phyloP scores from a whole-genome alignment of 2,329 filamentous ascomycete species.

The Aureobasidium zeae region DNA sequence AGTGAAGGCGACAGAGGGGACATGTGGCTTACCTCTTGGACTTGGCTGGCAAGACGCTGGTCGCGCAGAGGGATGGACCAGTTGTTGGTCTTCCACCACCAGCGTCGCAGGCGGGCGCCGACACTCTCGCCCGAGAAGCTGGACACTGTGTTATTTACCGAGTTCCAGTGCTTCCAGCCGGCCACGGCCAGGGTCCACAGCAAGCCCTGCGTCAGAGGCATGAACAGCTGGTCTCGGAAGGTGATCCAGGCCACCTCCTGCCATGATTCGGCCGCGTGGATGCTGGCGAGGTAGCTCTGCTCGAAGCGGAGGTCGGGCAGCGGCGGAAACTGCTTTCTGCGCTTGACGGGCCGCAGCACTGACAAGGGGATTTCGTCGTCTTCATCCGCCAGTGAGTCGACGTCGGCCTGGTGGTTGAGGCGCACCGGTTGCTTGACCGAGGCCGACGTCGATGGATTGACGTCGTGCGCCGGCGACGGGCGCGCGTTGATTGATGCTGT shows the following conservation, averaged over 20 bases:
- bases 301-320: conserved; percentile 84
- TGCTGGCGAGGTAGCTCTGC: conserved; percentile 92
- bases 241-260: conserved; percentile 78
- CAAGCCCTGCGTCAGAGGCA: conserved; percentile 79
- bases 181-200: conserved; percentile 77
- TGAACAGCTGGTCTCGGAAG: conserved; percentile 74
- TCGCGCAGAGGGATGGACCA: conserved; percentile 57
- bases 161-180: conserved; percentile 89
- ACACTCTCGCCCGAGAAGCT: conserved; percentile 66
- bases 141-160: conserved; percentile 41
- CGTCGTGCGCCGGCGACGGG: conserved; percentile 64
- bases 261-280: conserved; percentile 69
- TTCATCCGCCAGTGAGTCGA: conserved; percentile 33
- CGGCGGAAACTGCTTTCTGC: conserved; percentile 55
- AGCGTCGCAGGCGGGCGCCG: conserved; percentile 69
- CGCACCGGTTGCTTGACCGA: conserved; percentile 56
- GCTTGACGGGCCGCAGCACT: conserved; percentile 48
- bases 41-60: conserved; percentile 27
- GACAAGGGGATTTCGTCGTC: conserved; percentile 63
- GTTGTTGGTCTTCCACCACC: conserved; percentile 94
- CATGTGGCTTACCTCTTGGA: conserved; percentile 27
- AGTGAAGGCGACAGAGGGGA: neutral
- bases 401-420: conserved; percentile 25
- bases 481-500: conserved; percentile 64
- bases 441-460: conserved; percentile 69